A percentile compares a stretch with the other conserved stretches of the same genome.
Evolutionary conservation across 208 protist species (phyloP).

Genomic region (Naegleria gruberi): DNA sequence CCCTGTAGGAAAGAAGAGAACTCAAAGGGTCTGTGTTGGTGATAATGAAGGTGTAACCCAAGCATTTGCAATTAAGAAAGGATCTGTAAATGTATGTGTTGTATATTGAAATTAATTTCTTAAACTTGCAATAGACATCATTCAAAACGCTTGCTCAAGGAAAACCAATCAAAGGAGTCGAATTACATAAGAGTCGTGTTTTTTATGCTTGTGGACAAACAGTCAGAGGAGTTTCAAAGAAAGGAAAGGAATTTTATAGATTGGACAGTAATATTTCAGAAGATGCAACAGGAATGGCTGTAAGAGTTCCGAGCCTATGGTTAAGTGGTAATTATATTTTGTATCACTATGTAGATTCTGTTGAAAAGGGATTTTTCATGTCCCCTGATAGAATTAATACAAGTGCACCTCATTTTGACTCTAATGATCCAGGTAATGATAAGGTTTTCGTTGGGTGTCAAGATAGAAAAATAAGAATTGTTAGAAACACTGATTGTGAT

Average conservation of each 20-base stretch:
- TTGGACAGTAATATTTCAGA: constrained; percentile 71
- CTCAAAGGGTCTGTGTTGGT: constrained; percentile 61
- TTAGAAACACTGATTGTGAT: constrained; percentile 16
- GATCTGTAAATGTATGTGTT: constrained; percentile 41
- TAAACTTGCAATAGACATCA: not conserved
- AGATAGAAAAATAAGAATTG: constrained; percentile 27
- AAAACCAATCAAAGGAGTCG: constrained; percentile 51
- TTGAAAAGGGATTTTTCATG: constrained; percentile 70
- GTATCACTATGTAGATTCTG: constrained; percentile 58
- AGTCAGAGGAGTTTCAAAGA: constrained; percentile 63
- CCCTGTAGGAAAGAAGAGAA: constrained; percentile 53
- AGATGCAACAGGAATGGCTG: constrained; percentile 50
- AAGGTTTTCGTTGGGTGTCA: constrained; percentile 29
- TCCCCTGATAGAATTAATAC: constrained; percentile 66
- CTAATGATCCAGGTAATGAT: not conserved
- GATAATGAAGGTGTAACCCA: constrained; percentile 52
- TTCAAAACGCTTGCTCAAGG: constrained; percentile 18
- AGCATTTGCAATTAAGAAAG: constrained; percentile 54
- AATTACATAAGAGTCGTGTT: constrained; percentile 61
- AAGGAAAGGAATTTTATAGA: constrained; percentile 66
- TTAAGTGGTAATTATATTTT: constrained; percentile 67
- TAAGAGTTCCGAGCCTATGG: constrained; percentile 68
- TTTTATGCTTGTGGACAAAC: constrained; percentile 62
- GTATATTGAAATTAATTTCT: constrained; percentile 48
- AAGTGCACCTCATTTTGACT: constrained; percentile 34